Percentiles rank a stretch among this genome's conserved stretches.
Conservation (phyloP, 768 basidiomycete species). For the Brasilioporus rufonigricans region DNA sequence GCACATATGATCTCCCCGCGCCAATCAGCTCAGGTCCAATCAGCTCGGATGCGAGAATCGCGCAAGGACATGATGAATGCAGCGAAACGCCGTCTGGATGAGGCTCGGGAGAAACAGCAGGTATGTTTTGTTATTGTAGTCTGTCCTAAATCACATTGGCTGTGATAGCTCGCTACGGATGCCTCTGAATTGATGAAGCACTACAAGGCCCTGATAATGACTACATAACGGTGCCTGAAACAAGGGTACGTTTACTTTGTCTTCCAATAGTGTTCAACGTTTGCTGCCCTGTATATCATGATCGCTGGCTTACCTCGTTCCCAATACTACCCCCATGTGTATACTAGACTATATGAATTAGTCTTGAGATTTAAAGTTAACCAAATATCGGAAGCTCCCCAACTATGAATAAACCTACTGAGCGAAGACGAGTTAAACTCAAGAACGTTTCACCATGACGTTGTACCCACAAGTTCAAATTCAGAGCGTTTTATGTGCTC, state of each 20-base stretch:
- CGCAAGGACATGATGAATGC: conserved; percentile 34
- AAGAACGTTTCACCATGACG: neutral
- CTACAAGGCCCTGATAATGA: conserved; percentile 38
- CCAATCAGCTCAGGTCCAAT: conserved; percentile 32
- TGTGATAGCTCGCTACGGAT: conserved; percentile 35
- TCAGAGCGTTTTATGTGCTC: conserved; percentile 36
- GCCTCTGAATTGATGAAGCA: conserved; percentile 40
- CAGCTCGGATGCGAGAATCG: conserved; percentile 31
- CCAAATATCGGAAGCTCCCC: neutral
- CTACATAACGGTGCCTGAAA: conserved; percentile 14
- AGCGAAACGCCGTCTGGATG: conserved; percentile 34
- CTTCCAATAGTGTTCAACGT: neutral
- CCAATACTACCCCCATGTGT: neutral
- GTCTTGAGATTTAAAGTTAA: neutral
- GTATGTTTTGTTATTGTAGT: conserved; percentile 14
- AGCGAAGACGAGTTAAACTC: conserved; percentile 4
- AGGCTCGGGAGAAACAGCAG: conserved; percentile 39
- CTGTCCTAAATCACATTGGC: neutral
- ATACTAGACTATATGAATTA: conserved; percentile 1
- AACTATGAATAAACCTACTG: conserved; percentile 19
- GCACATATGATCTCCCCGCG: conserved; percentile 2
- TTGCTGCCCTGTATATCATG: neutral
- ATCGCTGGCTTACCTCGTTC: neutral
- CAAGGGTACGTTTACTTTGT: conserved; percentile 4
- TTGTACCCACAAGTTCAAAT: conserved; percentile 46